Conservation (phyloP, 768 basidiomycete species). For the Amylocystis lapponica region DNA sequence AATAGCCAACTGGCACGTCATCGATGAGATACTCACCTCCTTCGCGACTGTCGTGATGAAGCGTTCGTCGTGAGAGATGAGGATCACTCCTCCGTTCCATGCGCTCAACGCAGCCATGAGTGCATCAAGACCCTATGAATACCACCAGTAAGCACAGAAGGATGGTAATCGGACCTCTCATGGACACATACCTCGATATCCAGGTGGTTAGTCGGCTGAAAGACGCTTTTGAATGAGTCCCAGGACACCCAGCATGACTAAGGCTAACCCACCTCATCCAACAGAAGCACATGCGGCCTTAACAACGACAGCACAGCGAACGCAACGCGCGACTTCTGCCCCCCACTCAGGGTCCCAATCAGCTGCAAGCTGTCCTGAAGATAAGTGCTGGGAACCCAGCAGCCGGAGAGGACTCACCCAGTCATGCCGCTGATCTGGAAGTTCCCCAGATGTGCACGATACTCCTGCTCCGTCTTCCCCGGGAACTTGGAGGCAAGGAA, state of each 20-base stretch:
- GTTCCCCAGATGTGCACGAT: conserved; percentile 89
- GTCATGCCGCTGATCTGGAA: conserved; percentile 98
- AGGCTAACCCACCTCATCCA: conserved; percentile 99
- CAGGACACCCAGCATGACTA: no score
- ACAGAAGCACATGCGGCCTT: conserved; percentile 84
- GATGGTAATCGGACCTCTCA: background rate
- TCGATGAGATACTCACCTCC: conserved; percentile 45
- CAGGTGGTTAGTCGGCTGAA: conserved; percentile 1
- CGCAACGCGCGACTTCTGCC: conserved; percentile 94
- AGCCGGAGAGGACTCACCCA: conserved; percentile 41
- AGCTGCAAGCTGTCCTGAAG: conserved; percentile 55
- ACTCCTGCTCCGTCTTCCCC: conserved; percentile 94
- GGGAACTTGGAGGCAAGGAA: conserved; percentile 92
- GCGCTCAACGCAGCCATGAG: conserved; percentile 74
- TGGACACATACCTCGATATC: conserved; percentile 1
- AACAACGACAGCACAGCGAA: conserved; percentile 84
- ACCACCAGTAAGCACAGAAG: background rate
- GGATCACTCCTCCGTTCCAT: conserved; percentile 90
- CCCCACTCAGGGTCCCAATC: conserved; percentile 90
- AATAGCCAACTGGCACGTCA: background rate
- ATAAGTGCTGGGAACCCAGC: conserved; percentile 1
- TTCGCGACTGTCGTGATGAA: conserved; percentile 89
- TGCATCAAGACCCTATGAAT: conserved; percentile 80
- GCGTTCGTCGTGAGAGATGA: conserved; percentile 93
- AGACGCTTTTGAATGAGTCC: no score